phyloP scores from a whole-genome alignment of 1,284 basidiomycete species.

The Heterobasidion occidentale region DNA sequence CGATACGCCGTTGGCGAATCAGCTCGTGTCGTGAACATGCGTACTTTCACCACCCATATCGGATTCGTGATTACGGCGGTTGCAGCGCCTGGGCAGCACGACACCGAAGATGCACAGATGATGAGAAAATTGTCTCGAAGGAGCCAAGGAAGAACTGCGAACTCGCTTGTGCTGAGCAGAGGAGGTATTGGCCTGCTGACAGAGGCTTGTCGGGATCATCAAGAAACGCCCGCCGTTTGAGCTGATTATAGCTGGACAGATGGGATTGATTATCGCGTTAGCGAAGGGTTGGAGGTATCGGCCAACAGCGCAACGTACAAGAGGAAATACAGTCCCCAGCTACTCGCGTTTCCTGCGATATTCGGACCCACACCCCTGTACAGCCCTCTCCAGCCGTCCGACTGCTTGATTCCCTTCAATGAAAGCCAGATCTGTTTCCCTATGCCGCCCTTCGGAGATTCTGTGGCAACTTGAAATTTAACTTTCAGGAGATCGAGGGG shows the following conservation, averaged over 20 bases:
- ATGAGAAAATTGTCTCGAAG: conserved; percentile 2
- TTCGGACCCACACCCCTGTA: conserved; percentile 92
- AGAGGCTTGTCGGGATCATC: conserved; percentile 53
- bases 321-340: conserved; percentile 97
- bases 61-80: conserved; percentile 97
- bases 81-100: conserved; percentile 58
- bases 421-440: conserved; percentile 77
- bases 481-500: conserved; percentile 96
- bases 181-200: conserved; percentile 75
- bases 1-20: conserved; percentile 66
- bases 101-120: conserved; percentile 8
- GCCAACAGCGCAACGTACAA: conserved; percentile 56
- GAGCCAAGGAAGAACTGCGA: conserved; percentile 30
- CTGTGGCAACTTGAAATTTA: conserved; percentile 87
- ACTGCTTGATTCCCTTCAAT: conserved; percentile 65
- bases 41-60: conserved; percentile 97
- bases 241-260: conserved; percentile 78
- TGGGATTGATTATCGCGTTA: conserved; percentile 1
- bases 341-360: conserved; percentile 92
- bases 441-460: conserved; percentile 50
- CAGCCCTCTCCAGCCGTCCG: conserved; percentile 79
- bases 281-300: background rate
- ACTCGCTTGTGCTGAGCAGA: conserved; percentile 95
- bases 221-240: conserved; percentile 71
- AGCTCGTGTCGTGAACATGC: conserved; percentile 85